Evolutionary conservation across 345 rosid species (phyloP).

Genomic region (Pelargonium nanum): DNA sequence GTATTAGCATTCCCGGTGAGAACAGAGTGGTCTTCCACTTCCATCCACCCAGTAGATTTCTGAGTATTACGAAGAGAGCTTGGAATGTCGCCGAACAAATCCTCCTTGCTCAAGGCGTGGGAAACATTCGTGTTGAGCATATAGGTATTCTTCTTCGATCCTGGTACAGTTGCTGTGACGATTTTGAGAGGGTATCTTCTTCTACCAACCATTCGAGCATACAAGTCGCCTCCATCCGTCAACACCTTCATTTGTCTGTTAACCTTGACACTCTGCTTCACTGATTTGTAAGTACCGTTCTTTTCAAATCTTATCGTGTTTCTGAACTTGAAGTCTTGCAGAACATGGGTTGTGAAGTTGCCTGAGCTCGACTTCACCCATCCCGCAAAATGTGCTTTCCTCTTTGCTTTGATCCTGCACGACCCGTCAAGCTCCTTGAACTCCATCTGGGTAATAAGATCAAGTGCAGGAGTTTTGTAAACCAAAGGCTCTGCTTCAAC

Average conservation of each 20-base stretch:
- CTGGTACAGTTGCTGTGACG: slow-evolving; percentile 35
- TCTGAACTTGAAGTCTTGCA: slow-evolving; percentile 26
- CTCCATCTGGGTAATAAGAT: slow-evolving; percentile 19
- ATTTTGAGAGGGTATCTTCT: slow-evolving; percentile 50
- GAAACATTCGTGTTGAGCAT: slow-evolving; percentile 52
- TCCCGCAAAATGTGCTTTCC: slow-evolving; percentile 35
- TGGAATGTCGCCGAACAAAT: slow-evolving; percentile 17
- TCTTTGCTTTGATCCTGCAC: slow-evolving; percentile 39
- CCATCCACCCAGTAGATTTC: slow-evolving; percentile 67
- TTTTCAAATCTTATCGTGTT: slow-evolving; percentile 32
- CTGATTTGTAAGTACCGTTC: slow-evolving; percentile 44
- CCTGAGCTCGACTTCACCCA: slow-evolving; percentile 65
- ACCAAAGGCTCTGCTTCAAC: slow-evolving; percentile 33
- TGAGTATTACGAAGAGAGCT: slow-evolving; percentile 33
- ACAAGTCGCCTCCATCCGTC: slow-evolving; percentile 19
- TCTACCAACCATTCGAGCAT: slow-evolving; percentile 12
- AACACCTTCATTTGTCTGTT: slow-evolving; percentile 25
- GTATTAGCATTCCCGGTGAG: slow-evolving; percentile 46
- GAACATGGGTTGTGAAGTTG: slow-evolving; percentile 46
- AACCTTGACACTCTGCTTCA: slow-evolving; percentile 37
- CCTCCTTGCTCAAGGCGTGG: slow-evolving; percentile 33
- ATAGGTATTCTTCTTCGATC: slow-evolving; percentile 23
- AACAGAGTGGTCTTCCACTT: slow-evolving; percentile 59
- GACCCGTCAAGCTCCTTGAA: slow-evolving; percentile 56
- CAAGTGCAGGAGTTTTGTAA: slow-evolving; percentile 22